These are phyloP conservation scores for Aegilops bicornis DNA, from an alignment of 176 grass and related monocot species.

Conservation along the genomic window DNA sequence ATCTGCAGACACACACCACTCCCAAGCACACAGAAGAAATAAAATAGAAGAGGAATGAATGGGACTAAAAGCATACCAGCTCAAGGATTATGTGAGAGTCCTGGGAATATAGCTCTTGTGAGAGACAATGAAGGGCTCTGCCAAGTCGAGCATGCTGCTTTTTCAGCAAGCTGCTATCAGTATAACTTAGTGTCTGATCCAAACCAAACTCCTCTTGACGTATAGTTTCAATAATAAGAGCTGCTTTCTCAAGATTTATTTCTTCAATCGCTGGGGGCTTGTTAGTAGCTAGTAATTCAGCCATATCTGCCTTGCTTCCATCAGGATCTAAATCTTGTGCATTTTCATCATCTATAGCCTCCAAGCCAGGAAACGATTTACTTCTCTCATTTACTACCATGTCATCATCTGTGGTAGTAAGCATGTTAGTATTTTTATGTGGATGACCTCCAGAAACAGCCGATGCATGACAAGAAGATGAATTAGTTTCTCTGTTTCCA, in stretches of 20 bases:
- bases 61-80: constrained; percentile 48
- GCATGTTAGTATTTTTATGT: background rate
- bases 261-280: background rate
- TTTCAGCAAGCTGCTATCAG: constrained; percentile 66
- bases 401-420: background rate
- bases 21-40: constrained; percentile 4
- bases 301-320: background rate
- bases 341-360: constrained; percentile 11
- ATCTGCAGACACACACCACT: background rate
- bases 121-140: constrained; percentile 89
- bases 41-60: background rate
- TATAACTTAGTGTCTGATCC: constrained; percentile 46
- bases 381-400: background rate
- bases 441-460: background rate
- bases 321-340: background rate
- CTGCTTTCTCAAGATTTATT: constrained; percentile 48
- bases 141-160: constrained; percentile 96
- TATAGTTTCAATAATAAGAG: constrained; percentile 73
- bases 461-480: constrained; percentile 25
- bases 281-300: background rate
- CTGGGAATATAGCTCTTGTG: constrained; percentile 90
- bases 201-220: constrained; percentile 89
- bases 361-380: constrained; percentile 15
- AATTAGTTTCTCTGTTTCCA: constrained; percentile 26
- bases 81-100: constrained; percentile 92